A percentile compares a stretch with the other conserved stretches of the same genome.
phyloP scores from a whole-genome alignment of 2,329 filamentous ascomycete species.

The Fusarium napiforme region DNA sequence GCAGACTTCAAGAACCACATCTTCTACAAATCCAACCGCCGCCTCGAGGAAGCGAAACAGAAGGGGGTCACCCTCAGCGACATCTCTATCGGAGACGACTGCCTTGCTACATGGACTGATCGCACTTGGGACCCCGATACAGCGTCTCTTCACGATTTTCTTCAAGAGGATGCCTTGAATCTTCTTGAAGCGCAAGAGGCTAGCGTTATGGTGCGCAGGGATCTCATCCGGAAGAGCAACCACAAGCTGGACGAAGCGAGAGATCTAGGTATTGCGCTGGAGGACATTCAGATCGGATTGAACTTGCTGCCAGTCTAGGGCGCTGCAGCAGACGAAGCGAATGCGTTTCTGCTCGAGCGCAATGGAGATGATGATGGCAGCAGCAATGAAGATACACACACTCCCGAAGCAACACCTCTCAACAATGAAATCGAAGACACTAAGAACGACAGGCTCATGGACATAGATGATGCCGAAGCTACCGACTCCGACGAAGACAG shows the following conservation, averaged over 20 bases:
- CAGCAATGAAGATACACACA: not conserved
- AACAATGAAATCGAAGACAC: not conserved
- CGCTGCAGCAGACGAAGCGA: slow-evolving; percentile 1
- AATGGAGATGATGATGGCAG: not conserved
- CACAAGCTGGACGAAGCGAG: slow-evolving; percentile 42
- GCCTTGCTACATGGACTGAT: slow-evolving; percentile 45
- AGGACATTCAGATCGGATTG: slow-evolving; percentile 40
- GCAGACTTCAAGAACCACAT: slow-evolving; percentile 35
- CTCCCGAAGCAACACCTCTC: not conserved
- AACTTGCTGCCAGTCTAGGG: slow-evolving; percentile 47
- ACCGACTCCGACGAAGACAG: not conserved
- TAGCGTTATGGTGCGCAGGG: slow-evolving; percentile 28
- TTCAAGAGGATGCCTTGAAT: slow-evolving; percentile 42
- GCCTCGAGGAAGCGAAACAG: slow-evolving; percentile 37
- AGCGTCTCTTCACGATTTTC: slow-evolving; percentile 38
- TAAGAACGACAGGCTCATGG: not conserved
- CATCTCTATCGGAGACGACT: slow-evolving; percentile 44
- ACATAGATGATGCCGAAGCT: not conserved
- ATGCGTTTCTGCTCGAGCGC: not conserved
- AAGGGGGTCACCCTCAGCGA: slow-evolving; percentile 26
- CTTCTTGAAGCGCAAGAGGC: slow-evolving; percentile 30
- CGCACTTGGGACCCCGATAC: slow-evolving; percentile 40
- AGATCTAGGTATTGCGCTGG: slow-evolving; percentile 31
- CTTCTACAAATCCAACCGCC: slow-evolving; percentile 35
- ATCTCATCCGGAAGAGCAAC: slow-evolving; percentile 45